Evolutionary conservation across 2,329 filamentous ascomycete genomes (phyloP), one percentile per base, ranked within the genome.

Genomic region (Sclerotiophoma versabilis): DNA sequence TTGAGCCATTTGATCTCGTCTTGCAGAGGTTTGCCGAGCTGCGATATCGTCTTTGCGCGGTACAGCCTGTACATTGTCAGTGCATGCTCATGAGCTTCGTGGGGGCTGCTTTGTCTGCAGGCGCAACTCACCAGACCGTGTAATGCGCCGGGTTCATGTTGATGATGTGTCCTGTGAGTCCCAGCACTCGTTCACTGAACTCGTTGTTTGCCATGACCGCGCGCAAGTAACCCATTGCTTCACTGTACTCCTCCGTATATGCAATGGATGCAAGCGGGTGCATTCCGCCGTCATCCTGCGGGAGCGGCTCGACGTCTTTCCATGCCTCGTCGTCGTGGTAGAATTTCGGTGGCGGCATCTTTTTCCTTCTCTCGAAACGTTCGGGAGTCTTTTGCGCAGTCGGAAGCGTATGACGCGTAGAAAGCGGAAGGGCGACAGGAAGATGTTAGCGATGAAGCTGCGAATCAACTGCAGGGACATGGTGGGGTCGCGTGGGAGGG

Each of bases 61-160:
- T 96, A 99, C 19, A 98, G 86, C 83, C 84, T 86, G 59, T 7
- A n/a, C 29, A 34, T 9, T 34, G 57, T 69, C 43, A 69, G 60
- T 37, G 15, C 26, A 6, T 36, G 38, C 49, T 8, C 5, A 19
- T 22, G 4, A 15, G n/a, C 9, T 5, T 14, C 11, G 14, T 11
- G 19, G 12, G 26, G 14, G 19, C 39, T 22, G 25, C 43, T 25
- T n/a, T 29, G 34, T 29, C 25, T 14, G 7, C 19, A 17, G n/a
- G 27, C 22, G 39, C 34, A 27, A 69, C 77, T 59, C 70, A 85
- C 95, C 95, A 99, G 58, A 98, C 93, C 14, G 95, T 99, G 79
- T 99, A 99, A 79, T 99, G 95, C 0, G 95, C 93, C 14, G 95
- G 91, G 76, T 99, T 99, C 84, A 97, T 87, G 56, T 82, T 81